These are phyloP conservation scores for Wallacemonas sp. DNA, from an alignment of 208 protist species.

Conservation along the genomic window DNA sequence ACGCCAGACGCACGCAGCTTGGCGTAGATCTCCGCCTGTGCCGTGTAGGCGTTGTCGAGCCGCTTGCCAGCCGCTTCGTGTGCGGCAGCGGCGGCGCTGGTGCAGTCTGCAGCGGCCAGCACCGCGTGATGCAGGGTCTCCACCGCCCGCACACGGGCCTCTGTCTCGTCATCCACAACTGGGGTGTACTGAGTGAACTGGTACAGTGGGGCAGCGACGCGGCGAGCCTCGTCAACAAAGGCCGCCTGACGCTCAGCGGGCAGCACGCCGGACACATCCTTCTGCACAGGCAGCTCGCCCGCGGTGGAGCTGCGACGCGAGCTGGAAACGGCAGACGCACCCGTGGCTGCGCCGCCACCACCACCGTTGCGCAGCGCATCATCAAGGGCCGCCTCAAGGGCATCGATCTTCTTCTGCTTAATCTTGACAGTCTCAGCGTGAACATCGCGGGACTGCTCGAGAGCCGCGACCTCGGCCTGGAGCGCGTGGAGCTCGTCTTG, in stretches of 20 bases:
- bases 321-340: not conserved
- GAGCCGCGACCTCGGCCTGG: not conserved
- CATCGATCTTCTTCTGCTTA: conserved; percentile 2
- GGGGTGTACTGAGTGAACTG: conserved; percentile 5
- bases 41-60: conserved; percentile 12
- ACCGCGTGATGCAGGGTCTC: conserved; percentile 22
- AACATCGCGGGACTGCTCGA: conserved; percentile 8
- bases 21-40: conserved; percentile 21
- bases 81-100: conserved; percentile 7
- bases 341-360: not conserved
- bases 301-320: not conserved
- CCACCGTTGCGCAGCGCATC: not conserved
- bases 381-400: conserved; percentile 4
- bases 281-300: not conserved
- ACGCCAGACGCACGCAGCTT: conserved; percentile 18
- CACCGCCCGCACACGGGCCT: conserved; percentile 16
- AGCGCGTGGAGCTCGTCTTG: not conserved
- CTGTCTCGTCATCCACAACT: conserved; percentile 12
- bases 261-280: no score
- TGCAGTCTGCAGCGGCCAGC: conserved; percentile 20
- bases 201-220: not conserved
- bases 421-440: not conserved
- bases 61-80: conserved; percentile 9
- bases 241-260: not conserved
- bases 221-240: not conserved